Evolutionary conservation across 1,284 basidiomycete species (phyloP), one percentile per base, ranked within the genome.

Genomic region (Leccinum fuscescens): DNA sequence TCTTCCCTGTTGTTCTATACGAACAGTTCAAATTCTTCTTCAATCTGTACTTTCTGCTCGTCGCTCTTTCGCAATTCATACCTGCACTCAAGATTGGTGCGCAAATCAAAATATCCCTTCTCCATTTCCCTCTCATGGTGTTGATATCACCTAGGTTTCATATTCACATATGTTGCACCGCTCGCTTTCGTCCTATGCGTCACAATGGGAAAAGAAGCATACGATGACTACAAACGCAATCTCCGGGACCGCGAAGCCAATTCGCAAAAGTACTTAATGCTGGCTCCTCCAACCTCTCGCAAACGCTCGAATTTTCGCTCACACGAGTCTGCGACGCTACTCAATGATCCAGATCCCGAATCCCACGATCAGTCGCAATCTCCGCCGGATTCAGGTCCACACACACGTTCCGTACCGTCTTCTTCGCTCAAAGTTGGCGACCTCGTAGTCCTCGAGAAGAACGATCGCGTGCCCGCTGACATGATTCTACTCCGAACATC

Each of bases 11-110:
- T 63, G 96, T 99, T 49, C 88, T 99, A 73, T 99, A 98, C 76
- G 96, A 98, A 75, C 97, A 99, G 76, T 99, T 99, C 90, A 99
- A 98, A 77, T 98, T 97, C 82, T 99, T 99, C 82, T 99, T 98
- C 88, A 99, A 99, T 75, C 84, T 99, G 12, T 99, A 99, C 77
- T 99, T 99, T 73, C 85, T 99, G 4, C 87, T 98, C 12, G 97
- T 99, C 14, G 96, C 97, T 0, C 80, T 99, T 4, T 95, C 92
- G 31, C 96, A 99, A 74, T 98, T 99, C 70, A 81, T 99, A 8
- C 97, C 96, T 4, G 92, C 96, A 0, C 83, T 99, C 65, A 96
- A 95, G 79, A 99, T 98, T 62, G 95, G 93, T 92, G 58, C 56
- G 85, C 79, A 22, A 9, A 49, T 53, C 56, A 37, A 3, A 35